Evolutionary conservation across 225 moss, liverwort and hornwort genomes (phyloP), one percentile per base, ranked within the genome.

Genomic region (Ulota crispa): DNA sequence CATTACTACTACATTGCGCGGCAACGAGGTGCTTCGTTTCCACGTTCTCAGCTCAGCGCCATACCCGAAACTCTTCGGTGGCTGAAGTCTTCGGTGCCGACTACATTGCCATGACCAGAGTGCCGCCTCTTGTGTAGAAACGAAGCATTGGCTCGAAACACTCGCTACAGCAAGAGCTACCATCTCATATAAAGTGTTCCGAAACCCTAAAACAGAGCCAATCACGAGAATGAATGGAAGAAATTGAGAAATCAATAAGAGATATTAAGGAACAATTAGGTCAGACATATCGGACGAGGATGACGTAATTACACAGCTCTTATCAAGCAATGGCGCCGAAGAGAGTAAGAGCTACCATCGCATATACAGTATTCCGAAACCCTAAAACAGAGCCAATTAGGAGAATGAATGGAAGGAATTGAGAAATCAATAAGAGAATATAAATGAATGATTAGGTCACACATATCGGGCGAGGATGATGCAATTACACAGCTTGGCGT

Each of bases 111-210:
- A 71, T 39, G 76, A 63, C 72, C 71, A 31, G 70, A 52, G 78
- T 8, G 70, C 69, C 34, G 69, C 72, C 54, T 82, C 81, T 75
- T 66, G 84, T 27, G 39, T 18, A 24, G 86, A 67, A 67, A 79
- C 67, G 34, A 78, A 34, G 39, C 82, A 78, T 52, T 50, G 79
- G 26, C 83, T 69, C 27, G 85, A 64, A 23, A 78, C 70, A 81
- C 63, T 79, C 30, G 82, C 76, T 62, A 84, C 79, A 70, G 60
- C 84, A 56, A 81, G 43, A n/a, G 86, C 79, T 73, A 72, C 84
- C 89, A 89, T 89, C 60, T 65, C 76, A 13, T 41, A 31, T 67
- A 71, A 31, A 72, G 45, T 23, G 61, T 23, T 42, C 26, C 53
- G 16, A 45, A 66, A 26, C 76, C 47, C 64, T 76, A 52, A 61